Evolutionary conservation across 1,284 basidiomycete species (phyloP).

Genomic region (Anthracocystis panici-leucophaei): DNA sequence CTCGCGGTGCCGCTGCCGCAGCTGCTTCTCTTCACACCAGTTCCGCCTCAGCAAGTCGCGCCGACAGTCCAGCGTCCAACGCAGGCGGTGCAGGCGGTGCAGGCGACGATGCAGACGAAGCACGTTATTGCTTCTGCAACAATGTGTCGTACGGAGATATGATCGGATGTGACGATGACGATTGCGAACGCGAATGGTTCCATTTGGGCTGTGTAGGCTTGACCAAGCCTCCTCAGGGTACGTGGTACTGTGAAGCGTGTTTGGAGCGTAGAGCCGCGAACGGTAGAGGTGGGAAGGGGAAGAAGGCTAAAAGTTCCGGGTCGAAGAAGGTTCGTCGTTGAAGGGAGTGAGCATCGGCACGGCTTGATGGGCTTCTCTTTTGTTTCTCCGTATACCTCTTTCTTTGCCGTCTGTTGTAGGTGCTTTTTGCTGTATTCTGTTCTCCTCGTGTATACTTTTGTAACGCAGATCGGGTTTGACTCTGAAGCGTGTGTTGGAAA

Average conservation of each 20-base stretch:
- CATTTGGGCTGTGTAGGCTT: conserved; percentile 80
- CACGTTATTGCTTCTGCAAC: conserved; percentile 88
- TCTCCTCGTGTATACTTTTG: neutral
- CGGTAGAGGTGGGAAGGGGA: conserved; percentile 33
- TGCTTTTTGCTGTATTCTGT: conserved; percentile 6
- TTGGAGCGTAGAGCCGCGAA: conserved; percentile 52
- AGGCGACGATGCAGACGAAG: conserved; percentile 72
- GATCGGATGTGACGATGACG: conserved; percentile 94
- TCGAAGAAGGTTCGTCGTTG: conserved; percentile 40
- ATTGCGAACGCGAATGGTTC: conserved; percentile 93
- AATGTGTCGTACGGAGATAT: conserved; percentile 91
- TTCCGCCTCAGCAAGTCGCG: conserved; percentile 33
- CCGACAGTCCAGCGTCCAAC: conserved; percentile 30
- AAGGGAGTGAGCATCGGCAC: neutral
- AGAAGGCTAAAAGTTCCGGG: conserved; percentile 35
- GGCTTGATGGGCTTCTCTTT: too few relatives aligned
- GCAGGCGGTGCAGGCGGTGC: conserved; percentile 32
- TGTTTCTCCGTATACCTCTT: neutral
- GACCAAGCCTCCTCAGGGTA: conserved; percentile 75
- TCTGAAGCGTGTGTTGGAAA: neutral
- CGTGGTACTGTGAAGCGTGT: conserved; percentile 78
- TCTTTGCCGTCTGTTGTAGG: neutral
- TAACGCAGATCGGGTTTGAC: neutral
- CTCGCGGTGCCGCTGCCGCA: conserved; percentile 26
- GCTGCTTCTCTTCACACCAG: conserved; percentile 36